Base-by-base conservation (phyloP, 2,329 filamentous ascomycete genomes). In the Penicillium sp. region DNA sequence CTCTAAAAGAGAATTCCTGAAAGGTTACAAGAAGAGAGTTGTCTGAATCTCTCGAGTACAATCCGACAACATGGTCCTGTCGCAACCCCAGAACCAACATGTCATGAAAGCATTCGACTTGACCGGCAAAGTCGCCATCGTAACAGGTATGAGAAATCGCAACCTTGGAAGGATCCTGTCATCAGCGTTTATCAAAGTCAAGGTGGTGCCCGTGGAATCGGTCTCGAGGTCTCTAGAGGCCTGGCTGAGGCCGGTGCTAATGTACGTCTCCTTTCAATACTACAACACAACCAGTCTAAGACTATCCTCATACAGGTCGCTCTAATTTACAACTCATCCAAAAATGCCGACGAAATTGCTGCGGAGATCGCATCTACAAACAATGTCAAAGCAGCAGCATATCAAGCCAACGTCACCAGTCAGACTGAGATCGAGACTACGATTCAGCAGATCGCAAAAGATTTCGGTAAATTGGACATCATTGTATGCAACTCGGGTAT, bases 401-500 rank as follows among this genome's bases (percentile, higher is more conserved):
- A 76, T 54, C 61, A 74, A 50, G 67, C 71, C 27, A 59, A 76
- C 39, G 73, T 76, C 3, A 56, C 58, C 13, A 59, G 69, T 45
- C 65, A 69, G 37, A 48, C 58, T 4, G 64, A 70, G 8, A 74
- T 79, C 10, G 64, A 73, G 37, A 44, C 47, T 1, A 63, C 65
- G 3, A 64, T 80, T 3, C 59, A 74, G 4, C 58, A 71, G 27
- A 70, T 78, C 14, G 67, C 65, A 2, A 57, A 63, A 8, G 75
- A 78, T 42, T 80, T 80, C 63, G 78, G 77, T 14, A 70, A 71
- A 31, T 71, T 81, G 10, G 74, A 79, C 52, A 76, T 82, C 52
- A 69, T 81, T 37, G 72, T 82, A 31, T 79, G 74, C 19, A 81
- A 80, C 63, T 77, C 79, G 0, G 79, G 79, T 1, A 74, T 78